These are phyloP conservation scores for Endoconidiophora laricicola DNA, from an alignment of 2,329 filamentous ascomycete species.

Conservation along the genomic window DNA sequence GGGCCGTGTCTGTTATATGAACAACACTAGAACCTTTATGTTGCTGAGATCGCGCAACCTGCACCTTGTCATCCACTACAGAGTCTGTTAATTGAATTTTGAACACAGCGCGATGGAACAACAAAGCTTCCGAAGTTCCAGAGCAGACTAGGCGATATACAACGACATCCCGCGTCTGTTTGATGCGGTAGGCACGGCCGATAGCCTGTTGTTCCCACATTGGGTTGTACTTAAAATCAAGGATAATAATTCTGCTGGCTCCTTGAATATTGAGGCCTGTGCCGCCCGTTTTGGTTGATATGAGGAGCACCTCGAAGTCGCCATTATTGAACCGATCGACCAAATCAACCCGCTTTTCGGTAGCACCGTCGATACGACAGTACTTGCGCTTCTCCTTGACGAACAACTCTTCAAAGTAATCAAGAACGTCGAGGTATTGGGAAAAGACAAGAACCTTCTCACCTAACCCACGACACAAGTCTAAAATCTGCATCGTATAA, in stretches of 20 bases:
- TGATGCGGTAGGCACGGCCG: slow-evolving; percentile 70
- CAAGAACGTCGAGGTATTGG: slow-evolving; percentile 50
- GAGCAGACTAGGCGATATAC: slow-evolving; percentile 69
- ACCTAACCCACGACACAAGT: slow-evolving; percentile 38
- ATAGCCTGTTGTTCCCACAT: slow-evolving; percentile 73
- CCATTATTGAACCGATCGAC: slow-evolving; percentile 53
- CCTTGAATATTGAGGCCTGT: slow-evolving; percentile 69
- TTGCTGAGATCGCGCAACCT: slow-evolving; percentile 46
- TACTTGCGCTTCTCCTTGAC: slow-evolving; percentile 29
- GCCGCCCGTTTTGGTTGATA: slow-evolving; percentile 71
- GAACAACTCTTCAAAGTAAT: slow-evolving; percentile 49
- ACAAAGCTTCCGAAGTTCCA: slow-evolving; percentile 61
- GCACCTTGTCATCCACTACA: slow-evolving; percentile 72
- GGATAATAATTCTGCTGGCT: slow-evolving; percentile 73
- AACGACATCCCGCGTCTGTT: slow-evolving; percentile 63
- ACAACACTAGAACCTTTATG: slow-evolving; percentile 18
- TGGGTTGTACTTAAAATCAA: slow-evolving; percentile 72
- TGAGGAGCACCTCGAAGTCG: slow-evolving; percentile 47
- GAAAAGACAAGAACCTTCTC: slow-evolving; percentile 77
- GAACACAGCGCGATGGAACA: slow-evolving; percentile 62
- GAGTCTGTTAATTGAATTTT: slow-evolving; percentile 65
- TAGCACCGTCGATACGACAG: slow-evolving; percentile 51
- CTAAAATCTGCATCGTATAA: slow-evolving; percentile 40
- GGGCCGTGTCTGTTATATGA: background rate
- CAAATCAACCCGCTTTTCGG: slow-evolving; percentile 39